phyloP scores from a whole-genome alignment of 352 stramenopile species.

The Lagenidium giganteum region DNA sequence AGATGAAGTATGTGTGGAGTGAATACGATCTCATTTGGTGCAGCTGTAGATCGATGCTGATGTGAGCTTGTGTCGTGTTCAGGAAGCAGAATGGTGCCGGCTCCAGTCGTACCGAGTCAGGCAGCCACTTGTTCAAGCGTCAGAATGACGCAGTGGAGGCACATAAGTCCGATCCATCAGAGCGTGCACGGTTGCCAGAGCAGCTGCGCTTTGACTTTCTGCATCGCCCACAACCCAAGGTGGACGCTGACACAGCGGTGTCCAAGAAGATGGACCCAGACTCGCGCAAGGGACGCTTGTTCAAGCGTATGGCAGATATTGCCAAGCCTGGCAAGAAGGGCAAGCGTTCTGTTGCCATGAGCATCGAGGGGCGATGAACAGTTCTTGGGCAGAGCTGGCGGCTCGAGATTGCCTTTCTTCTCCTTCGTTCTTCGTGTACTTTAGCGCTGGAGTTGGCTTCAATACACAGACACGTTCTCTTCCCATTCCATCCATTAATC shows the following conservation, averaged over 20 bases:
- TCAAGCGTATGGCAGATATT: slow-evolving; percentile 87
- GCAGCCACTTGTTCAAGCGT: slow-evolving; percentile 47
- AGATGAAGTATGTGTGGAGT: slow-evolving; percentile 25
- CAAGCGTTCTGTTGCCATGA: slow-evolving; percentile 70
- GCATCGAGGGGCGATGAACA: slow-evolving; percentile 77
- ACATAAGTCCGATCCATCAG: slow-evolving; percentile 44
- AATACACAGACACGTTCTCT: no score
- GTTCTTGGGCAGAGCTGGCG: no score
- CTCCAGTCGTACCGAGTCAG: no score
- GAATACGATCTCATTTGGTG: not conserved
- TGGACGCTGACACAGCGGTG: slow-evolving; percentile 56
- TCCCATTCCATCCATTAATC: no score
- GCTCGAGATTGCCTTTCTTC: not conserved
- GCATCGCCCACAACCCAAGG: slow-evolving; percentile 76
- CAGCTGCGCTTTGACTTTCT: slow-evolving; percentile 81
- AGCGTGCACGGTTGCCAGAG: slow-evolving; percentile 65
- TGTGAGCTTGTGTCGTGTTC: not conserved
- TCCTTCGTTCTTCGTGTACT: no score
- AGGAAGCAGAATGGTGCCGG: slow-evolving; percentile 37
- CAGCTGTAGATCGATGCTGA: not conserved
- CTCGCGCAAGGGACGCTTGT: slow-evolving; percentile 72
- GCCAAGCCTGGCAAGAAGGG: slow-evolving; percentile 68
- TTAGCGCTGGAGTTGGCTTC: no score
- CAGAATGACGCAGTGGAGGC: slow-evolving; percentile 21
- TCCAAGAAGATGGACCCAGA: slow-evolving; percentile 68